phyloP scores from a whole-genome alignment of 768 basidiomycete genomes.

The Auricularia cornea region DNA sequence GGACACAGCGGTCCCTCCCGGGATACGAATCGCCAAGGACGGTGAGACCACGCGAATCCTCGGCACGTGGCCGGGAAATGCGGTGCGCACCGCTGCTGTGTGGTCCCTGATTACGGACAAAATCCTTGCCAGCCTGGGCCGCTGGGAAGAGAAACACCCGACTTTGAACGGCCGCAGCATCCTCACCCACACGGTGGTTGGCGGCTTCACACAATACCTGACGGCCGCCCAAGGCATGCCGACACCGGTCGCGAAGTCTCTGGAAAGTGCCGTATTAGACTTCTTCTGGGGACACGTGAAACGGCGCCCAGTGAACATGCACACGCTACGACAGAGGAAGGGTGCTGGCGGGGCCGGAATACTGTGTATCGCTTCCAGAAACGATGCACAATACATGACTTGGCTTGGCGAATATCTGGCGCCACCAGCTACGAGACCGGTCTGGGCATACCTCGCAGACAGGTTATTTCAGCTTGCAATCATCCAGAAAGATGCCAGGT shows the following conservation, averaged over 20 bases:
- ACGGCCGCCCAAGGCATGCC: background rate
- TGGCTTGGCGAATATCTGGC: background rate
- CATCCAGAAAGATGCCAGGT: background rate
- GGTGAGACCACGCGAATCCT: no score
- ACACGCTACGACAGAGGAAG: background rate
- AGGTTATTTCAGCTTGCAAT: background rate
- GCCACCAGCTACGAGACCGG: background rate
- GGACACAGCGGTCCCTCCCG: no score
- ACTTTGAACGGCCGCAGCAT: background rate
- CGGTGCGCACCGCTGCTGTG: background rate
- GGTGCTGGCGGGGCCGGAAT: background rate
- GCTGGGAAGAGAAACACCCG: background rate
- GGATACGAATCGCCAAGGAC: no score
- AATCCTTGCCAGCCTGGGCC: background rate
- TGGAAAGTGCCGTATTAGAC: background rate
- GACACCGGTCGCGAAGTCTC: background rate
- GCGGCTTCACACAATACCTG: background rate
- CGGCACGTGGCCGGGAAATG: background rate
- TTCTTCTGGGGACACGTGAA: background rate
- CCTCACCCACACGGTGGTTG: background rate
- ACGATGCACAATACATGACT: background rate
- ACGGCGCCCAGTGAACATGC: no score
- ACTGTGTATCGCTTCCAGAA: background rate
- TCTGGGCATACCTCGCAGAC: background rate
- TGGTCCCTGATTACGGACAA: constrained; percentile 7